Evolutionary conservation across 2,329 filamentous ascomycete genomes (phyloP).

Genomic region (Septoria linicola): DNA sequence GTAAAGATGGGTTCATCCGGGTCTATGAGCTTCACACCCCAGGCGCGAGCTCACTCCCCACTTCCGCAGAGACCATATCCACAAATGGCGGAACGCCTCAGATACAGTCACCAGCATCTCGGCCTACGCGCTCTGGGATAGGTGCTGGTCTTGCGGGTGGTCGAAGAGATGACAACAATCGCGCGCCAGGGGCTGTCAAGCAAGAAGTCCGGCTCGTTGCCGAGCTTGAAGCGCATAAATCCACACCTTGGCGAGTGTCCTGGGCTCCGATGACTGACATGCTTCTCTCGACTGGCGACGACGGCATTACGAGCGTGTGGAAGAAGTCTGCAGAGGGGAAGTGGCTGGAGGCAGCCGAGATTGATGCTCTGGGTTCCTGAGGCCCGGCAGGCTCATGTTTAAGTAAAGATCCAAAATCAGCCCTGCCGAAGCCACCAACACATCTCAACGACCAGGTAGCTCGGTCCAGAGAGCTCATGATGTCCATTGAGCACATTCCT

Average conservation of each 20-base stretch:
- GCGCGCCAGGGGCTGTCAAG: constrained; percentile 61
- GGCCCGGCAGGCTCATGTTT: too few relatives aligned
- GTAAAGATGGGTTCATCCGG: constrained; percentile 84
- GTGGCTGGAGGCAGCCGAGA: constrained; percentile 52
- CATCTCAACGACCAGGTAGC: too few relatives aligned
- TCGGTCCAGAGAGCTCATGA: too few relatives aligned
- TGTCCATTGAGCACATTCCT: too few relatives aligned
- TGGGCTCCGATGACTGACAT: constrained; percentile 66
- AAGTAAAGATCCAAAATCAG: too few relatives aligned
- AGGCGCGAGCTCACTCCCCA: constrained; percentile 33
- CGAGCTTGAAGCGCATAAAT: constrained; percentile 64
- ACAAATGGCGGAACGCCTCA: constrained; percentile 13
- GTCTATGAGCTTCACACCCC: constrained; percentile 77
- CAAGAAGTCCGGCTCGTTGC: constrained; percentile 65
- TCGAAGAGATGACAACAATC: constrained; percentile 55
- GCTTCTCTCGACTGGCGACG: constrained; percentile 72
- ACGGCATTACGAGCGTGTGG: constrained; percentile 59
- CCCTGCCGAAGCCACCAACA: too few relatives aligned
- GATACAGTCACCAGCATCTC: constrained; percentile 20
- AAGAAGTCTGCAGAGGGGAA: constrained; percentile 50
- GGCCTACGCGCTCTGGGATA: constrained; percentile 47
- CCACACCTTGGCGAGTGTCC: constrained; percentile 71
- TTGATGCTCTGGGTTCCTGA: constrained; percentile 38
- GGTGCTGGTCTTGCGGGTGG: constrained; percentile 55
- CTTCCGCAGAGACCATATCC: constrained; percentile 23